A percentile compares a stretch with the other conserved stretches of the same genome.
phyloP scores from a whole-genome alignment of 805 yeast species.

The Candida ulmi region DNA sequence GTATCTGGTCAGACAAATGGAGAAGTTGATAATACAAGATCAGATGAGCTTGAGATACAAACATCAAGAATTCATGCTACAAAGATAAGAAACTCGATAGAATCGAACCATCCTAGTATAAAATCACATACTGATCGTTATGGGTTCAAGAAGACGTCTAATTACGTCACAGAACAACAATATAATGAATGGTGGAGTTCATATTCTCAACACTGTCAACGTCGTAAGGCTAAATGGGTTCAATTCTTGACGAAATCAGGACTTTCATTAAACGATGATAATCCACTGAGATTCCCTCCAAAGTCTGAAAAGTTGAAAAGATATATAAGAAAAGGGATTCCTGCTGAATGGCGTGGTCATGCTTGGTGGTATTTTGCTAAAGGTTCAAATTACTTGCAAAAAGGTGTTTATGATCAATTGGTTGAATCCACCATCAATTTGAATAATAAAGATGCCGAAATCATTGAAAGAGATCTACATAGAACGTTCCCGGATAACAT shows the following conservation, averaged over 20 bases:
- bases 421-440: conserved; percentile 50
- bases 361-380: conserved; percentile 96
- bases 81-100: conserved; percentile 11
- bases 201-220: conserved; percentile 56
- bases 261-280: conserved; percentile 38
- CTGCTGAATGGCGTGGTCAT: conserved; percentile 95
- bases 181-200: conserved; percentile 74
- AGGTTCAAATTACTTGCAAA: conserved; percentile 68
- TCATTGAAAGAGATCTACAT: conserved; percentile 88
- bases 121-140: conserved; percentile 56
- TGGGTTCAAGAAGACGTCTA: conserved; percentile 74
- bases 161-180: conserved; percentile 43
- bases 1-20: conserved; percentile 4
- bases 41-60: not conserved
- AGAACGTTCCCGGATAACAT: conserved; percentile 94
- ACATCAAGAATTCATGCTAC: conserved; percentile 3
- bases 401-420: conserved; percentile 70
- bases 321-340: conserved; percentile 85
- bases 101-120: conserved; percentile 1
- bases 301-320: conserved; percentile 73
- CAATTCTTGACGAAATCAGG: conserved; percentile 64
- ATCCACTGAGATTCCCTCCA: conserved; percentile 69
- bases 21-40: too few species aligned
- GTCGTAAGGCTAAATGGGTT: conserved; percentile 77
- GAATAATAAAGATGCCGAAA: conserved; percentile 75